phyloP scores from a whole-genome alignment of 768 basidiomycete species.

The Auricularia sp. region DNA sequence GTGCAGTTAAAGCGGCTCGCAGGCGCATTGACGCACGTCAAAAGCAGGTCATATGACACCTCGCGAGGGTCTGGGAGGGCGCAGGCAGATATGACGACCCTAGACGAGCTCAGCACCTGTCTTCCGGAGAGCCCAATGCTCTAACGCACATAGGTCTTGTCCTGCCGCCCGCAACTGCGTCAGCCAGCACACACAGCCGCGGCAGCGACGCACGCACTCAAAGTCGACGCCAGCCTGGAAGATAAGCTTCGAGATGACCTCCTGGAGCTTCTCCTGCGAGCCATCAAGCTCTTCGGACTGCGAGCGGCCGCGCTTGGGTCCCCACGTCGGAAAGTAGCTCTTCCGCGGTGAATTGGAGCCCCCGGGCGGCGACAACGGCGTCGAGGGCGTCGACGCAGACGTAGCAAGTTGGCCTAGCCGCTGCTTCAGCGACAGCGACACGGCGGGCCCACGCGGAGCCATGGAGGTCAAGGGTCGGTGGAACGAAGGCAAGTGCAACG shows the following conservation, averaged over 20 bases:
- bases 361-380: slow-evolving; percentile 1
- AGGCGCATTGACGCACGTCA: slow-evolving; percentile 41
- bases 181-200: not conserved
- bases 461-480: too few species aligned
- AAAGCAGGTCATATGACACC: slow-evolving; percentile 67
- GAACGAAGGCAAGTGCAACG: too few species aligned
- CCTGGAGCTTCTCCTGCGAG: slow-evolving; percentile 37
- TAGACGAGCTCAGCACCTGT: slow-evolving; percentile 20
- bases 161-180: slow-evolving; percentile 27
- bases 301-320: not conserved
- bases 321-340: slow-evolving; percentile 7
- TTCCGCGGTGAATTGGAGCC: not conserved
- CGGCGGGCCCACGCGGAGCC: not conserved
- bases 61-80: slow-evolving; percentile 71
- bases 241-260: slow-evolving; percentile 61
- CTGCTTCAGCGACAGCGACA: slow-evolving; percentile 2
- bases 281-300: slow-evolving; percentile 9
- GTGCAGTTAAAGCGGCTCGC: not conserved
- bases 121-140: too few species aligned
- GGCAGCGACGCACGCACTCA: slow-evolving; percentile 44
- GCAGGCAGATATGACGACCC: slow-evolving; percentile 77
- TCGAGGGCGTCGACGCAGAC: not conserved
- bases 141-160: slow-evolving; percentile 73
- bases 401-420: not conserved
- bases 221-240: slow-evolving; percentile 87